These are phyloP conservation scores for Arabis alpina DNA, from an alignment of 345 rosid genomes.

Conservation along the genomic window DNA sequence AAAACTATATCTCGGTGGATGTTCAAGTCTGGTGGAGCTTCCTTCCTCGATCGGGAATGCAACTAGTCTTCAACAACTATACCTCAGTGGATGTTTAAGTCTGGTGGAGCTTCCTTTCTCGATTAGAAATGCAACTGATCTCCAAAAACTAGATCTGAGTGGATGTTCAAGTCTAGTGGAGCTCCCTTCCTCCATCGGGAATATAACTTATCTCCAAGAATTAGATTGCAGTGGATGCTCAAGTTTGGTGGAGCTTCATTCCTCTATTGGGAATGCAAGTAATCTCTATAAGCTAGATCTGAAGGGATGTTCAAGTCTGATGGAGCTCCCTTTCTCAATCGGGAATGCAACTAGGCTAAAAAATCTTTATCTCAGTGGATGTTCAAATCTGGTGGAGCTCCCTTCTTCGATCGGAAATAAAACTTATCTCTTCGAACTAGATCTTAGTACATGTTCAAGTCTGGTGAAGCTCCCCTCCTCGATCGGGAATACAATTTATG, in stretches of 20 bases:
- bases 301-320: not conserved
- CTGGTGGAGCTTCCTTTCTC: not conserved
- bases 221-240: not conserved
- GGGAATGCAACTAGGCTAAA: not conserved
- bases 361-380: not conserved
- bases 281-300: not conserved
- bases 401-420: not conserved
- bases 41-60: constrained; percentile 5
- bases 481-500: not conserved
- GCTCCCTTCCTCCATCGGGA: not conserved
- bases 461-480: not conserved
- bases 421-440: too few species aligned
- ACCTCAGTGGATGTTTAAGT: not conserved
- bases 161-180: not conserved
- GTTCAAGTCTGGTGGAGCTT: not conserved
- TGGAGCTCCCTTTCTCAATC: not conserved
- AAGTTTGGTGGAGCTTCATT: not conserved
- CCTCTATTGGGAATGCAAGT: not conserved
- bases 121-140: not conserved
- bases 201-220: not conserved
- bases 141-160: not conserved
- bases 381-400: not conserved
- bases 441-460: too few species aligned
- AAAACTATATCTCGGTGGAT: too few species aligned
- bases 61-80: not conserved